phyloP scores from a whole-genome alignment of 345 rosid species.

The Syzygium grande region DNA sequence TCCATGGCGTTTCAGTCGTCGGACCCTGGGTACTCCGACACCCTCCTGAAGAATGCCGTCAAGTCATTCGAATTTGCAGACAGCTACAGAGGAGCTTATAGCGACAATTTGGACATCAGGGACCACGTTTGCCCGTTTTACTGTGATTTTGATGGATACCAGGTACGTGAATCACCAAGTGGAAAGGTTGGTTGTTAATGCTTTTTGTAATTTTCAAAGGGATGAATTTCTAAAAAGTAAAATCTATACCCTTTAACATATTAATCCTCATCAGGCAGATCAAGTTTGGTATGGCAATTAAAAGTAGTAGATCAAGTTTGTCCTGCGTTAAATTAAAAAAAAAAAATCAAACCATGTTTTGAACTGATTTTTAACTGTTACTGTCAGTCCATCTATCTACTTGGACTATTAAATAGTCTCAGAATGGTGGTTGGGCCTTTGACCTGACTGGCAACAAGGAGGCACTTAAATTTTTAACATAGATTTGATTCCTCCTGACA shows the following conservation, averaged over 20 bases:
- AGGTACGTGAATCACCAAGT: conserved; percentile 22
- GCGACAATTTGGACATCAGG: conserved; percentile 59
- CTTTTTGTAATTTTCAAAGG: background rate
- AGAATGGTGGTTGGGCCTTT: background rate
- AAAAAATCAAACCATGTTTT: background rate
- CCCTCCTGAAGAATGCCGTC: conserved; percentile 50
- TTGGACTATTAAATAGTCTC: background rate
- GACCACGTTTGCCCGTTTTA: conserved; percentile 89
- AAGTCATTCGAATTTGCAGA: conserved; percentile 69
- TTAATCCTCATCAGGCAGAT: background rate
- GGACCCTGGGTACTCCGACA: conserved; percentile 72
- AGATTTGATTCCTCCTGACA: background rate
- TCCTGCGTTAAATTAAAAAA: too few relatives aligned
- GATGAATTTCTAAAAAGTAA: background rate
- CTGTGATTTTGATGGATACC: conserved; percentile 87
- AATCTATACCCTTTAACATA: background rate
- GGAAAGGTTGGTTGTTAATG: background rate
- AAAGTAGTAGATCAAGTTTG: background rate
- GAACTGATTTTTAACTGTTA: background rate
- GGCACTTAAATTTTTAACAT: background rate
- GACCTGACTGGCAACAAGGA: background rate
- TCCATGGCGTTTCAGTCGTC: conserved; percentile 75
- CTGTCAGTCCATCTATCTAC: background rate
- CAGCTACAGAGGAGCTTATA: conserved; percentile 80
- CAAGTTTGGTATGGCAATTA: background rate